Conservation (phyloP, 176 grass and related monocot genomes). For the Carex myosuroides region DNA sequence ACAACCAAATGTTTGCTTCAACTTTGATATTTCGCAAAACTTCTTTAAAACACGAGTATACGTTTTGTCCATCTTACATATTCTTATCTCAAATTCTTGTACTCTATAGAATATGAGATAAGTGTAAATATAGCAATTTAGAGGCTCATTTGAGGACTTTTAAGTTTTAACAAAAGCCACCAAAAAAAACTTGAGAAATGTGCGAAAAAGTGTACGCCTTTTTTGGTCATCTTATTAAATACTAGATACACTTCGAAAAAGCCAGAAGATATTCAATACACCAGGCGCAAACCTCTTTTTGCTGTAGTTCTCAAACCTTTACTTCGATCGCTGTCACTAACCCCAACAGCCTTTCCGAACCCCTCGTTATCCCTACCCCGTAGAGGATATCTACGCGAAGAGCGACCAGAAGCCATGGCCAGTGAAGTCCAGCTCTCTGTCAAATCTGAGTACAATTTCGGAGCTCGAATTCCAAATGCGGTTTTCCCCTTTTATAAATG, state of each 20-base stretch:
- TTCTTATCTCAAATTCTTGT: neutral
- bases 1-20: neutral
- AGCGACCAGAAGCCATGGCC: neutral
- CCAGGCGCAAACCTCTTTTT: neutral
- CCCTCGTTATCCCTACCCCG: neutral
- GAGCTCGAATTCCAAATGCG: neutral
- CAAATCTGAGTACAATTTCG: neutral
- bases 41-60: neutral
- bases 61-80: neutral
- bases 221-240: neutral
- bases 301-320: neutral
- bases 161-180: neutral
- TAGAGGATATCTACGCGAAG: neutral
- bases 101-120: neutral
- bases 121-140: neutral
- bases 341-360: neutral
- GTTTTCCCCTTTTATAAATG: neutral
- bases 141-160: neutral
- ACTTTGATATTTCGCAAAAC: neutral
- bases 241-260: neutral
- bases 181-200: neutral
- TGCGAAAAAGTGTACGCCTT: neutral
- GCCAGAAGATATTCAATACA: neutral
- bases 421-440: neutral
- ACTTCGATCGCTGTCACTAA: neutral